Evolutionary conservation across 139 green algal species (phyloP), one percentile per base, ranked within the genome.

Genomic region (Coccomyxa sp.): DNA sequence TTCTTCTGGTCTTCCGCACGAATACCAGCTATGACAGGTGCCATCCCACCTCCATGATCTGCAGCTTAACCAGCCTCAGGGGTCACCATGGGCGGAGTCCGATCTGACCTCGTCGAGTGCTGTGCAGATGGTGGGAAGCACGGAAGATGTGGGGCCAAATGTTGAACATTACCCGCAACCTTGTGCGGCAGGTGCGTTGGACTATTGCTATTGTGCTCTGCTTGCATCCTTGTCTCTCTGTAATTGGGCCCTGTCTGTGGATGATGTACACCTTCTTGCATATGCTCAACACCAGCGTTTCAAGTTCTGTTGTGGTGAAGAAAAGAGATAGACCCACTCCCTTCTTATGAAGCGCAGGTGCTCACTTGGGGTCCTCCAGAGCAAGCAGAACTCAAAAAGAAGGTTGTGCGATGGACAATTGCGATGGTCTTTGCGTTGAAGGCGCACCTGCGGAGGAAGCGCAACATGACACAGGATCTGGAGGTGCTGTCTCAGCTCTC

Each of bases 61-160:
- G 38, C 38, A 51, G 38, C 1, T 74, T 74, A 27, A 7, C 9
- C 66, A 74, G 23, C 66, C 21, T 74, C 21, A 30, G 66, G 9
- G 21, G 23, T 9, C 23, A 30, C 66, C 66, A 74, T 74, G 66
- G 21, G 4, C 1, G 3, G 21, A 30, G 21, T 23, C 66, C 21
- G 21, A 74, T 27, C 21, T 74, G 66, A 74, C 4, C 23, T 74
- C 66, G 1, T 74, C 10, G 21, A 23, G 66, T 23, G 21, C 23
- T 23, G 21, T 71, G 14, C 71, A 77, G 71, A n/a, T 77, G 71
- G 71, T 77, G 71, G 71, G 71, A 77, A n/a, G 71, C 71, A 18
- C 25, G 71, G 23, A 77, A n/a, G 71, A 31, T 77, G 71, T 77
- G 71, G 71, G 71, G 71, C 71, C 27, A 38, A 31, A 18, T 77